phyloP scores from a whole-genome alignment of 2,329 filamentous ascomycete genomes.

The Teratosphaeria pseudoeucalypti region DNA sequence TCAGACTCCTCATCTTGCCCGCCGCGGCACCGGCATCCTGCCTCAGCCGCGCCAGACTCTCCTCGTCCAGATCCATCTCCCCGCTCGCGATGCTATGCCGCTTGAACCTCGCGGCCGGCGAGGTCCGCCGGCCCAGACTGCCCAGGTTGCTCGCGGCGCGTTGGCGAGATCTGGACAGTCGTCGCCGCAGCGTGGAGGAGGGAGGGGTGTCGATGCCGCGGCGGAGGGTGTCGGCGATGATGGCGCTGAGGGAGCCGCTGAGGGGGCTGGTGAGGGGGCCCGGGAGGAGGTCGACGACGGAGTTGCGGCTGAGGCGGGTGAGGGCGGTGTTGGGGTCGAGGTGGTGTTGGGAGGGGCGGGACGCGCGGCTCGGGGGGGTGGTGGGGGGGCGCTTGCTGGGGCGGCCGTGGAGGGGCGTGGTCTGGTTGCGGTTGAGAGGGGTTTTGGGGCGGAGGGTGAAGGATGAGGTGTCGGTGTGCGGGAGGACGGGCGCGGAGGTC shows the following conservation, averaged over 20 bases:
- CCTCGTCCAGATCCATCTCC: slow-evolving; percentile 14
- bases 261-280: slow-evolving; percentile 51
- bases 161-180: background rate
- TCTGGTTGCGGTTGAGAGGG: slow-evolving; percentile 14
- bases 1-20: slow-evolving; percentile 13
- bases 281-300: slow-evolving; percentile 45
- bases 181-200: slow-evolving; percentile 3
- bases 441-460: slow-evolving; percentile 13
- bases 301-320: slow-evolving; percentile 2
- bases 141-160: background rate
- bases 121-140: background rate
- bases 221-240: slow-evolving; percentile 56
- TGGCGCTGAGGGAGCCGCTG: slow-evolving; percentile 49
- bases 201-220: slow-evolving; percentile 35
- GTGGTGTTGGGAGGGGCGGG: background rate
- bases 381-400: background rate
- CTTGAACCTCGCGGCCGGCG: slow-evolving; percentile 1
- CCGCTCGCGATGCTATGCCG: slow-evolving; percentile 18
- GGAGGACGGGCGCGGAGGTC: slow-evolving; percentile 23
- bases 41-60: slow-evolving; percentile 6
- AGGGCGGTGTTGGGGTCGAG: background rate
- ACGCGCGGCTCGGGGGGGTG: background rate
- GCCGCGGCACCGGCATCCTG: slow-evolving; percentile 9
- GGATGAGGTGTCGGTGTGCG: slow-evolving; percentile 12
- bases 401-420: slow-evolving; percentile 2